Percentiles rank a stretch among this genome's conserved stretches.
phyloP scores from a whole-genome alignment of 2,329 filamentous ascomycete species.

The Podosphaera xanthii region DNA sequence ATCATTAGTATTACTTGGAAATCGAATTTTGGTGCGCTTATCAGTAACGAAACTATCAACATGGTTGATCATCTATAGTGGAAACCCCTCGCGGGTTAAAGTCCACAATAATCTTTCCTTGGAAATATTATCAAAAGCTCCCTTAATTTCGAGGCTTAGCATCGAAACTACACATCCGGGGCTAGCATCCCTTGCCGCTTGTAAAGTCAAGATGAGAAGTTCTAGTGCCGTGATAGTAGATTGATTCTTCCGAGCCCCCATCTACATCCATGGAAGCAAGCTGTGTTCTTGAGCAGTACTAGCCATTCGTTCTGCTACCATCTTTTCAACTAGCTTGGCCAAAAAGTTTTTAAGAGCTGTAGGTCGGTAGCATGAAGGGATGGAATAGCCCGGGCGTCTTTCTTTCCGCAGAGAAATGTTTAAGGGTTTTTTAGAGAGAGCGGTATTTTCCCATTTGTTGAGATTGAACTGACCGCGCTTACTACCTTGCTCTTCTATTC shows the following conservation, averaged over 20 bases:
- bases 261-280: neutral
- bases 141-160: neutral
- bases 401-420: neutral
- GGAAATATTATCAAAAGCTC: neutral
- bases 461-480: too few species aligned
- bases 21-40: neutral
- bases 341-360: neutral
- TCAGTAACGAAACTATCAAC: neutral
- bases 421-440: too few species aligned
- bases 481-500: too few species aligned
- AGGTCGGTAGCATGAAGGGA: neutral
- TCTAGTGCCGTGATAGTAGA: neutral
- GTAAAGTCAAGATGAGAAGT: neutral
- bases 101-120: neutral
- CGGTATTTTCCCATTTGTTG: too few species aligned
- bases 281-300: neutral
- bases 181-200: neutral
- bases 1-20: neutral
- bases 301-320: neutral
- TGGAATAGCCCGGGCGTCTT: neutral
- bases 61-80: neutral
- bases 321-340: conserved; percentile 1
- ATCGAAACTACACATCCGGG: neutral
- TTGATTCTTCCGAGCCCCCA: neutral
- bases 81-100: neutral